These are phyloP conservation scores for Lactifluus volemus DNA, from an alignment of 768 basidiomycete species.

Conservation along the genomic window DNA sequence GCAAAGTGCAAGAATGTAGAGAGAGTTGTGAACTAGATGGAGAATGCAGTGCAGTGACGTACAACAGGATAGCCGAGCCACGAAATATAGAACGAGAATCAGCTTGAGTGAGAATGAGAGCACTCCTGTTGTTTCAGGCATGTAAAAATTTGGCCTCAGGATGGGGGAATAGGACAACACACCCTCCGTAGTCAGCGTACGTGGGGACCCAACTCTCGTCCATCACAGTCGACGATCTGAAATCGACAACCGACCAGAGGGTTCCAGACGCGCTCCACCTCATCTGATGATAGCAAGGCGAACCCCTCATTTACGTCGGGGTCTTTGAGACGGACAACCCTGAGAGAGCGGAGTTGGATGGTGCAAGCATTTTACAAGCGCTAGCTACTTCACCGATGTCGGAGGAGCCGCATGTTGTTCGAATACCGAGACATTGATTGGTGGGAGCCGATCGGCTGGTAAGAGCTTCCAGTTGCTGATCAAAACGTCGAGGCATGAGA, in stretches of 20 bases:
- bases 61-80: neutral
- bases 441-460: neutral
- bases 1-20: neutral
- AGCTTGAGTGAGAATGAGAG: neutral
- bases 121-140: neutral
- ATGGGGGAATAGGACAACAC: neutral
- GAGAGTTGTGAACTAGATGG: neutral
- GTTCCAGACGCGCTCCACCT: slow-evolving; percentile 6
- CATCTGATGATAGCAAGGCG: neutral
- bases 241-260: neutral
- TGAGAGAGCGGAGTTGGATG: neutral
- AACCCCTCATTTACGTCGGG: slow-evolving; percentile 1
- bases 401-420: neutral
- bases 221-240: slow-evolving; percentile 4
- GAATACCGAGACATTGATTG: neutral
- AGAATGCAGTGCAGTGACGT: neutral
- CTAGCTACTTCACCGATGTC: neutral
- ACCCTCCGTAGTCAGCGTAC: neutral
- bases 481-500: slow-evolving; percentile 6
- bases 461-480: slow-evolving; percentile 1
- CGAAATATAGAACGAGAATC: neutral
- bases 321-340: neutral
- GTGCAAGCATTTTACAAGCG: slow-evolving; percentile 3
- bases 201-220: neutral
- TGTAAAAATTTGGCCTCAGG: neutral